These are phyloP conservation scores for Ambrosia trifida DNA, from an alignment of 129 eudicot species.

Conservation along the genomic window DNA sequence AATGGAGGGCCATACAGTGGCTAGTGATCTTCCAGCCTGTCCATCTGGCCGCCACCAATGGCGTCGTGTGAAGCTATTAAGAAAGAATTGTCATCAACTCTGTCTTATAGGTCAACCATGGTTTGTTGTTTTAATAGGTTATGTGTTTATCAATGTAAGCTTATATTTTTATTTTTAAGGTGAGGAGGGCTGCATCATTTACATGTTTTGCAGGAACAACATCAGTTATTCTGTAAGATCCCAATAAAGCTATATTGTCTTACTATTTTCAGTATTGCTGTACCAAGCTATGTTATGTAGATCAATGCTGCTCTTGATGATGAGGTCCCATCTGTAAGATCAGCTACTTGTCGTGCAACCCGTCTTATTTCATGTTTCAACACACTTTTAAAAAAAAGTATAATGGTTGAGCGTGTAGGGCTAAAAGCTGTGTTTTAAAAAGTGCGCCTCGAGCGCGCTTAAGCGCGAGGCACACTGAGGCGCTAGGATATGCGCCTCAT, in stretches of 20 bases:
- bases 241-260: too few relatives aligned
- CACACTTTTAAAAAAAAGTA: slow-evolving; percentile 40
- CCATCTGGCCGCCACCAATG: slow-evolving; percentile 55
- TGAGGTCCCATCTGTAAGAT: slow-evolving; percentile 77
- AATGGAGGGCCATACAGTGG: slow-evolving; percentile 31
- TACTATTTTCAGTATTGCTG: too few relatives aligned
- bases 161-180: slow-evolving; percentile 36
- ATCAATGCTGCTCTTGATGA: slow-evolving; percentile 37
- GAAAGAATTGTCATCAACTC: slow-evolving; percentile 54
- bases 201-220: slow-evolving; percentile 97
- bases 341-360: slow-evolving; percentile 96
- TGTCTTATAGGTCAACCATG: slow-evolving; percentile 68
- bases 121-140: slow-evolving; percentile 41
- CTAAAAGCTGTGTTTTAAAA: too few relatives aligned
- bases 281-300: too few relatives aligned
- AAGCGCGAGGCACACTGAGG: too few relatives aligned
- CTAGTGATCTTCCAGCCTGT: slow-evolving; percentile 33
- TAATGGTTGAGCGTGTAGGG: neutral
- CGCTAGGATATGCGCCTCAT: too few relatives aligned
- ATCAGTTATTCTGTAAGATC: too few relatives aligned
- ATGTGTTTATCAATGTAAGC: slow-evolving; percentile 8
- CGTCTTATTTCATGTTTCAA: slow-evolving; percentile 86
- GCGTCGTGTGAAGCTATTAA: slow-evolving; percentile 68
- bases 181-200: slow-evolving; percentile 83
- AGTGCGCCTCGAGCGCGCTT: too few relatives aligned